These are phyloP conservation scores for Tolypocladium amazonense DNA, from an alignment of 2,329 filamentous ascomycete species.

Conservation along the genomic window DNA sequence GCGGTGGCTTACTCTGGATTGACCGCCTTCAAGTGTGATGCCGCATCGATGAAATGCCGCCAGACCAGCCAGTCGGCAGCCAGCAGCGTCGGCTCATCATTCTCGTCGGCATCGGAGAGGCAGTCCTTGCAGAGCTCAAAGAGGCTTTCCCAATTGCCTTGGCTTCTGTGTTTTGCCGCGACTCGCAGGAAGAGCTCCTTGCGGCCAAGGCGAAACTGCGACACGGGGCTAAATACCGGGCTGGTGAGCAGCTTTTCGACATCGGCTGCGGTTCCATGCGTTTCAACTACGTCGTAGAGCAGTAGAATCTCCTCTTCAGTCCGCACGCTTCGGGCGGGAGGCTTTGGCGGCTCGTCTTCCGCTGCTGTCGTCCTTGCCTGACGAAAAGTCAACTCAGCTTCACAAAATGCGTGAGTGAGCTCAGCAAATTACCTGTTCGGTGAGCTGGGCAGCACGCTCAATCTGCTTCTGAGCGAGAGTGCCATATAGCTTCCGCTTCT, in stretches of 20 bases:
- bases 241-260: conserved; percentile 27
- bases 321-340: conserved; percentile 22
- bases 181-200: conserved; percentile 36
- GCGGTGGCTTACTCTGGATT: conserved; percentile 21
- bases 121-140: conserved; percentile 33
- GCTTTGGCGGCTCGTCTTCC: conserved; percentile 9
- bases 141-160: conserved; percentile 29
- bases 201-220: conserved; percentile 33
- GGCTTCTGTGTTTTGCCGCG: conserved; percentile 23
- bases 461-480: conserved; percentile 40
- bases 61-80: conserved; percentile 34
- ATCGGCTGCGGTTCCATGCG: conserved; percentile 30
- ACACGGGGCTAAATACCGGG: conserved; percentile 28
- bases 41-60: conserved; percentile 28
- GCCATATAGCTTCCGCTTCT: conserved; percentile 41
- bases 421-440: conserved; percentile 27
- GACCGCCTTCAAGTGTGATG: conserved; percentile 18
- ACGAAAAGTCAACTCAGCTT: neutral
- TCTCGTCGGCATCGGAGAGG: conserved; percentile 26
- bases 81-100: conserved; percentile 26
- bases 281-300: conserved; percentile 35
- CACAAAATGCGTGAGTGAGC: neutral
- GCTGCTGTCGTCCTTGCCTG: conserved; percentile 11
- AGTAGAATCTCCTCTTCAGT: conserved; percentile 41
- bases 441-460: conserved; percentile 34